phyloP scores from a whole-genome alignment of 495 filamentous ascomycete species.

The Rhypophila decipiens region DNA sequence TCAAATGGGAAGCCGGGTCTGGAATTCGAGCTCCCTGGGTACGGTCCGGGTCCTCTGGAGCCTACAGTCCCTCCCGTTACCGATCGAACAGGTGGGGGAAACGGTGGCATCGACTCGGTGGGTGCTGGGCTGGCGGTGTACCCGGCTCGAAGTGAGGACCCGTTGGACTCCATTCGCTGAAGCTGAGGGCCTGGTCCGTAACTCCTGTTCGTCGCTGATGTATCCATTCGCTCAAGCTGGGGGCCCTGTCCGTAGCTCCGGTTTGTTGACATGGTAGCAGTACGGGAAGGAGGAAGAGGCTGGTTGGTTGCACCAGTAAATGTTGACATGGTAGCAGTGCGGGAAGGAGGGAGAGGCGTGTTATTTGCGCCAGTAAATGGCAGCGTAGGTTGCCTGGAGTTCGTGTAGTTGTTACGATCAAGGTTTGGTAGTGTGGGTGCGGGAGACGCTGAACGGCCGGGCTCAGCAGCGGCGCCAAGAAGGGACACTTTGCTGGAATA shows the following conservation, averaged over 20 bases:
- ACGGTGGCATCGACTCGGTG: conserved; percentile 25
- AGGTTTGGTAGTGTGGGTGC: conserved; percentile 35
- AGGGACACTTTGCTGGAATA: conserved; percentile 53
- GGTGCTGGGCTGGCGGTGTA: conserved; percentile 27
- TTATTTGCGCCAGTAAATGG: neutral
- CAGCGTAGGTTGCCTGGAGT: conserved; percentile 2
- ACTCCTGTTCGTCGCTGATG: conserved; percentile 25
- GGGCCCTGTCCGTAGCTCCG: conserved; percentile 41
- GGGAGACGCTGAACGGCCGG: conserved; percentile 47
- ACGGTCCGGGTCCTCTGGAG: conserved; percentile 20
- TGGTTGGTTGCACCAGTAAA: conserved; percentile 19
- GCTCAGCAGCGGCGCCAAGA: conserved; percentile 49
- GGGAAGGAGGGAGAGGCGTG: neutral
- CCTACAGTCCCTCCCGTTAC: conserved; percentile 20
- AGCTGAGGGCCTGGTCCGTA: conserved; percentile 38
- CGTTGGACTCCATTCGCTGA: conserved; percentile 13
- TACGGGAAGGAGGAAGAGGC: conserved; percentile 6
- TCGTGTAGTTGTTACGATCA: conserved; percentile 29
- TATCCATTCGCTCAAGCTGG: conserved; percentile 6
- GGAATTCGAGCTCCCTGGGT: conserved; percentile 10
- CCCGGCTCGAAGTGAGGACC: conserved; percentile 11
- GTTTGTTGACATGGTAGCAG: conserved; percentile 16
- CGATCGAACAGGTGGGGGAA: conserved; percentile 25
- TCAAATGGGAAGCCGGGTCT: conserved; percentile 14
- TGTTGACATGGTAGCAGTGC: neutral